phyloP scores from a whole-genome alignment of 768 basidiomycete genomes.

The Xanthoconium stramineum region DNA sequence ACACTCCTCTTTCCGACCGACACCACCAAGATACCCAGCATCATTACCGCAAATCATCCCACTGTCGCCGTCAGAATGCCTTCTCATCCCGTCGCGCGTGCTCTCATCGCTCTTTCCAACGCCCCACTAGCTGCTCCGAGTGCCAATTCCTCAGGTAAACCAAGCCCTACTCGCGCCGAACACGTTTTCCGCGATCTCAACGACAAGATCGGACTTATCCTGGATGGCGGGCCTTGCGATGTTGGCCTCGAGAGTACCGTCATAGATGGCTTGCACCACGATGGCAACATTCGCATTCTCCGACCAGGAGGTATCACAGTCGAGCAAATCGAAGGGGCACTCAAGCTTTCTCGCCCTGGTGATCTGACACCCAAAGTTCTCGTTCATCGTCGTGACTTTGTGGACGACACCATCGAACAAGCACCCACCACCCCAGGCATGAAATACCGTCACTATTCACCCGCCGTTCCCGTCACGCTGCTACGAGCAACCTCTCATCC shows the following conservation, averaged over 20 bases:
- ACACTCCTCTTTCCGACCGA: slow-evolving; percentile 87
- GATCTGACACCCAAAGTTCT: slow-evolving; percentile 55
- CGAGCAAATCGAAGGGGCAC: slow-evolving; percentile 71
- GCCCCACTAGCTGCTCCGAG: slow-evolving; percentile 90
- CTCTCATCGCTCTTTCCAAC: slow-evolving; percentile 72
- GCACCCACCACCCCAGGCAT: slow-evolving; percentile 95
- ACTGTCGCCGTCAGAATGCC: slow-evolving; percentile 94
- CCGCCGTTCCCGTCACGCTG: slow-evolving; percentile 80
- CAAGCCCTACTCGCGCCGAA: slow-evolving; percentile 85
- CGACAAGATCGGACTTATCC: slow-evolving; percentile 69
- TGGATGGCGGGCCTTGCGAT: slow-evolving; percentile 89
- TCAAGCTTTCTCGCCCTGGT: slow-evolving; percentile 41
- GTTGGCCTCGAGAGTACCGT: slow-evolving; percentile 97
- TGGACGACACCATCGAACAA: slow-evolving; percentile 62
- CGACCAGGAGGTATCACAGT: slow-evolving; percentile 91
- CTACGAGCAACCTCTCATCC: slow-evolving; percentile 51
- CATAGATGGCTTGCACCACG: slow-evolving; percentile 76
- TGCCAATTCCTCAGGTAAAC: slow-evolving; percentile 92
- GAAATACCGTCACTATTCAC: slow-evolving; percentile 98
- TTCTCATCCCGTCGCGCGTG: slow-evolving; percentile 87
- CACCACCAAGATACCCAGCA: slow-evolving; percentile 55
- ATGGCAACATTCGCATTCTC: slow-evolving; percentile 76
- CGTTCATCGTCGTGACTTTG: slow-evolving; percentile 77
- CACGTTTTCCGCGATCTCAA: slow-evolving; percentile 81
- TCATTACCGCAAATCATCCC: slow-evolving; percentile 74